Percentiles rank a stretch among this genome's conserved stretches.
Evolutionary conservation across 2,329 filamentous ascomycete species (phyloP).

Genomic region (Sordariomycetes sp.): DNA sequence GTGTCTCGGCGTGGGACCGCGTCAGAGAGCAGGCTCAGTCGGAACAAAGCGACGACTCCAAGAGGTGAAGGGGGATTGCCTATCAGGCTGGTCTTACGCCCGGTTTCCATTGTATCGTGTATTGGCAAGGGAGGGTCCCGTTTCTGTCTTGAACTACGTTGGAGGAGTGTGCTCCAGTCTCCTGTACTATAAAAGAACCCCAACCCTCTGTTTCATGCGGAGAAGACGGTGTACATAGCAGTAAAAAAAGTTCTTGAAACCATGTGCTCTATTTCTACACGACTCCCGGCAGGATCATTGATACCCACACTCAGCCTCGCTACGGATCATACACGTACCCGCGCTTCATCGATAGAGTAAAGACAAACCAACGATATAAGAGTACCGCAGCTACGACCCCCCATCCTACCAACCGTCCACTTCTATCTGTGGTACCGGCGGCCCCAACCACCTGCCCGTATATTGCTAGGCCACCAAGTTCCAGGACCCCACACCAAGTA

Average conservation of each 20-base stretch:
- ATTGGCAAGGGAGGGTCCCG: not conserved
- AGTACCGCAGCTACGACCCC: not conserved
- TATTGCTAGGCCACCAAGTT: not conserved
- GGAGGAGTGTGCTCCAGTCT: too few relatives aligned
- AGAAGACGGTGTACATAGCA: not conserved
- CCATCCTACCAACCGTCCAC: not conserved
- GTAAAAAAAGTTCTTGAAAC: not conserved
- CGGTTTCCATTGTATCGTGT: not conserved
- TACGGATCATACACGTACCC: not conserved
- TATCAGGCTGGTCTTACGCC: not conserved
- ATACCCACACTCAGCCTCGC: not conserved
- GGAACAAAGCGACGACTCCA: not conserved
- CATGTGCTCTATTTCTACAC: not conserved
- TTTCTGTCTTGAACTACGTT: too few relatives aligned
- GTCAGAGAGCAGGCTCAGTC: constrained; percentile 1
- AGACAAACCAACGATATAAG: not conserved
- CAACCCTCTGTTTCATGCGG: too few relatives aligned
- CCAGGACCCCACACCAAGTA: not conserved
- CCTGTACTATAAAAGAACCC: too few relatives aligned
- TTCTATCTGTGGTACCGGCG: not conserved
- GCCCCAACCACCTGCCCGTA: not conserved
- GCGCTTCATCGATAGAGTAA: not conserved
- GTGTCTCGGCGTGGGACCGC: constrained; percentile 2
- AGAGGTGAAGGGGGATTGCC: not conserved
- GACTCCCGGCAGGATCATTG: not conserved